phyloP scores from a whole-genome alignment of 495 filamentous ascomycete species.

The Penicillium ucsense region DNA sequence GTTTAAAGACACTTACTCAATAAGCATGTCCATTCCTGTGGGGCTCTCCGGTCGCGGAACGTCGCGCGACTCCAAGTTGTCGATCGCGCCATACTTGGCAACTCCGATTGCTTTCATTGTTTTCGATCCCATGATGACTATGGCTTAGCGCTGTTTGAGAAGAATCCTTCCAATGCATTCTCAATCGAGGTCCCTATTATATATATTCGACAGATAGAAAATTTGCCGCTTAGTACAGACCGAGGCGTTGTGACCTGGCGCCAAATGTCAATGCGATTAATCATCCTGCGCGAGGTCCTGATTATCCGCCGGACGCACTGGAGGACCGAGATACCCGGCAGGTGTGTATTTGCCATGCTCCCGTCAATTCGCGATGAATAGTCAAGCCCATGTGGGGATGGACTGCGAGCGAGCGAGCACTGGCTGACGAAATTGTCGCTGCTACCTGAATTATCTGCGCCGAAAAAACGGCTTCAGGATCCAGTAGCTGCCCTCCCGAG shows the following conservation, averaged over 20 bases:
- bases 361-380: background rate
- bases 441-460: background rate
- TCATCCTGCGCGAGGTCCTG: background rate
- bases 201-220: background rate
- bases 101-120: slow-evolving; percentile 17
- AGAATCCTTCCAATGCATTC: background rate
- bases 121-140: background rate
- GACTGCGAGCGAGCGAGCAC: background rate
- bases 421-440: background rate
- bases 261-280: background rate
- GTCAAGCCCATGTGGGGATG: background rate
- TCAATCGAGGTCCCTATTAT: background rate
- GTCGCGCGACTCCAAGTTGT: slow-evolving; percentile 12
- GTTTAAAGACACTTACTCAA: slow-evolving; percentile 11
- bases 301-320: background rate
- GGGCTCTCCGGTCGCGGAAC: slow-evolving; percentile 13
- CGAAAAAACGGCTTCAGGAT: background rate
- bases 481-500: background rate
- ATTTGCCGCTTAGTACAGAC: background rate
- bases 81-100: slow-evolving; percentile 16
- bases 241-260: background rate
- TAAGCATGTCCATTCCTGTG: slow-evolving; percentile 15
- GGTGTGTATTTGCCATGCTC: background rate
- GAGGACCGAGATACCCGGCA: too few species aligned
- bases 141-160: background rate